Base-by-base conservation (phyloP, 2,329 filamentous ascomycete species). In the Aureobasidium sp. region DNA sequence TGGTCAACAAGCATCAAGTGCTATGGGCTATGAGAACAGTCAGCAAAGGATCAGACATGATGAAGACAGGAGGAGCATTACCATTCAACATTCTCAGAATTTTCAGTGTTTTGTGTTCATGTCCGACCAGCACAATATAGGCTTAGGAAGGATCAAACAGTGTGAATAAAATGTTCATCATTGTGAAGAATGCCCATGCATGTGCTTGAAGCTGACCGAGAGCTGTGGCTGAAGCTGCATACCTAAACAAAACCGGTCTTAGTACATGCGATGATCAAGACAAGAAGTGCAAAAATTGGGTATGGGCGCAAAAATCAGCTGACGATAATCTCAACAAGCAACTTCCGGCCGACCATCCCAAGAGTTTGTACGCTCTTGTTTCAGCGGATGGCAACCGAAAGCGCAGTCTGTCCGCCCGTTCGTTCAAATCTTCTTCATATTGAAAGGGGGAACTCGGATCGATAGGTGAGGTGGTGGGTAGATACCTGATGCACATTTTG, bases 81-180 rank as follows among this genome's bases (percentile, higher is more conserved):
- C 83, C 83, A 85, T 85, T 86, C 85, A 85, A 86, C 45, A 51
- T 60, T 60, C 57, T 86, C 84, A 86, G 84, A 86, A 84, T 86
- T 84, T 83, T 83, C 77, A 80, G 79, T 83, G 80, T 80, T 73
- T 68, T 72, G 76, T 78, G 81, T 82, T 85, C 83, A 85, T 81
- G 68, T 74, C 80, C 69, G 73, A 75, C 52, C 67, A 71, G 71
- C 70, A 77, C 76, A 75, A 78, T 79, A 79, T 74, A 72, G 71
- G 73, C 39, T 51, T 75, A 73, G 73, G 72, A 74, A 74, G 75
- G 79, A 77, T 86, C 84, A 85, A 84, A 86, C 83, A 86, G 84
- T 86, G 84, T 86, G 84, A 86, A 86, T 86, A 86, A 60, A 78
- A 79, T 71, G 77, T 81, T 86, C 83, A 86, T 86, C 84, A 85